Evolutionary conservation across 345 rosid genomes (phyloP).

Genomic region (Lepidium didymum): DNA sequence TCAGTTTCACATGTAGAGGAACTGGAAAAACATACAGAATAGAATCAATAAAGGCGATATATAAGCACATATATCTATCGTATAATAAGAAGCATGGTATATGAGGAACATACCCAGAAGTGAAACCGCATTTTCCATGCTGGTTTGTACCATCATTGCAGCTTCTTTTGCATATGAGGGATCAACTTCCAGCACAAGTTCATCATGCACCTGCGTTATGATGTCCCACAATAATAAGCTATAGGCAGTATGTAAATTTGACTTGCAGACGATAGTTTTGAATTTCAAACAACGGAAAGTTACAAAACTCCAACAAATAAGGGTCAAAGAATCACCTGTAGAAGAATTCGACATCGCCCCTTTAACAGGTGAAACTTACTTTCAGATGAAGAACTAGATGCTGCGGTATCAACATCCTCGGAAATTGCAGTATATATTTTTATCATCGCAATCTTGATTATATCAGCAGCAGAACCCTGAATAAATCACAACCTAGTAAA

Average conservation of each 20-base stretch:
- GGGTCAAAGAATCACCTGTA: slow-evolving; percentile 52
- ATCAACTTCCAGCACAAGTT: slow-evolving; percentile 82
- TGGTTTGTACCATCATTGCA: slow-evolving; percentile 45
- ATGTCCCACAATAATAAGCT: neutral
- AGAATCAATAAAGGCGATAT: neutral
- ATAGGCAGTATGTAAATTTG: neutral
- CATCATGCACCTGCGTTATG: slow-evolving; percentile 73
- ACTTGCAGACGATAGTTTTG: neutral
- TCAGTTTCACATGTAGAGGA: slow-evolving; percentile 77
- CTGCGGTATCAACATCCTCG: slow-evolving; percentile 38
- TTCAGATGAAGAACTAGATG: slow-evolving; percentile 34
- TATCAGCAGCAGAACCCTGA: slow-evolving; percentile 97
- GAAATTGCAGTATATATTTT: slow-evolving; percentile 53
- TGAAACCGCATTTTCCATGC: slow-evolving; percentile 79
- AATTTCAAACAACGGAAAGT: neutral
- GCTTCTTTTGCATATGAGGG: slow-evolving; percentile 69
- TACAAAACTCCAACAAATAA: neutral
- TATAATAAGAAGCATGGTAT: neutral
- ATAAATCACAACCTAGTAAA: slow-evolving; percentile 10
- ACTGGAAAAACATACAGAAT: slow-evolving; percentile 38
- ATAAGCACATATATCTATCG: neutral
- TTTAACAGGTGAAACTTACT: slow-evolving; percentile 57
- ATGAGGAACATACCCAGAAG: slow-evolving; percentile 50
- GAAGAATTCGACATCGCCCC: slow-evolving; percentile 70
- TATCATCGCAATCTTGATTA: slow-evolving; percentile 93